Percentiles rank a stretch among this genome's conserved stretches.
Evolutionary conservation across 2,329 filamentous ascomycete genomes (phyloP).

Genomic region (Pyricularia sp.): DNA sequence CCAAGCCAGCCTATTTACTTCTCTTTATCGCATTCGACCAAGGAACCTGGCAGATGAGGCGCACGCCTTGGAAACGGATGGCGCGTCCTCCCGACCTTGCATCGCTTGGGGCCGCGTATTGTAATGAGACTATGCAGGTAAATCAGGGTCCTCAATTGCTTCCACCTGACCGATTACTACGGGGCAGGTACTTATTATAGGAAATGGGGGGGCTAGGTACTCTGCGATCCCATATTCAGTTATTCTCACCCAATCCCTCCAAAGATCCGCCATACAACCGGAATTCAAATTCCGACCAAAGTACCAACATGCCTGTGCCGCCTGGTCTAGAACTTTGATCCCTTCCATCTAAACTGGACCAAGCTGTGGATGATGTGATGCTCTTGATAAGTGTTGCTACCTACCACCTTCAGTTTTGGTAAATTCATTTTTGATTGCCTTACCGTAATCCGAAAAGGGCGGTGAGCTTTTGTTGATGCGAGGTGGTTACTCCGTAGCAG

Average conservation of each 20-base stretch:
- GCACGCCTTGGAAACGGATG: not conserved
- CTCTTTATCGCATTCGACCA: not conserved
- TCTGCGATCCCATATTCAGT: not conserved
- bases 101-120: not conserved
- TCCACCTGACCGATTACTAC: not conserved
- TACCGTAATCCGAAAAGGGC: not conserved
- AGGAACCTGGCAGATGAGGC: not conserved
- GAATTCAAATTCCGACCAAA: not conserved
- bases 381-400: not conserved
- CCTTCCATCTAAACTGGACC: not conserved
- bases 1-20: not conserved
- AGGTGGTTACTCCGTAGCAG: not conserved
- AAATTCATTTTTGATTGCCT: not conserved
- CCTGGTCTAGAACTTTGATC: not conserved
- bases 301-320: not conserved
- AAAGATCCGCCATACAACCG: not conserved
- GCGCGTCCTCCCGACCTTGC: not conserved
- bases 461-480: not conserved
- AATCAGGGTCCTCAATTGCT: not conserved
- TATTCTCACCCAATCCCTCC: not conserved
- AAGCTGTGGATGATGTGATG: not conserved
- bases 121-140: not conserved
- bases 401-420: not conserved
- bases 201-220: not conserved
- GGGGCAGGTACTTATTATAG: not conserved